Evolutionary conservation across 345 rosid species (phyloP).

Genomic region (Litchi chinensis): DNA sequence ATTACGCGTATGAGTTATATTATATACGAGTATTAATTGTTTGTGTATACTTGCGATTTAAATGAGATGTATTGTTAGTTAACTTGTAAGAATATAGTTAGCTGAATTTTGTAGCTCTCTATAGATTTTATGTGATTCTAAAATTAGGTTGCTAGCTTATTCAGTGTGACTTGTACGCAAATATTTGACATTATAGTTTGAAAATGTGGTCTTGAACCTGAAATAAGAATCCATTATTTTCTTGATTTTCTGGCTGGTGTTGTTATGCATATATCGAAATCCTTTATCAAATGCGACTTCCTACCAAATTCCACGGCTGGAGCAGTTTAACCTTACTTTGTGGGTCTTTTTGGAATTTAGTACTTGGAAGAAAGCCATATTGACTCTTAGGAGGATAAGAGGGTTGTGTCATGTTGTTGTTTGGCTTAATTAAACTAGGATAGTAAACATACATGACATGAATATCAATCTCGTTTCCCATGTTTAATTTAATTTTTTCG

Average conservation of each 20-base stretch:
- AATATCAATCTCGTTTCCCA: constrained; percentile 30
- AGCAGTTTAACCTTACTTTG: constrained; percentile 38
- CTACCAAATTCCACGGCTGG: constrained; percentile 20
- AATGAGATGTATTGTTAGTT: neutral
- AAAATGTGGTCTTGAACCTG: neutral
- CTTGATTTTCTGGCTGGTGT: neutral
- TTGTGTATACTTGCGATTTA: neutral
- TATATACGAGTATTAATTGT: too few species aligned
- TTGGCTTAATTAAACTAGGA: constrained; percentile 25
- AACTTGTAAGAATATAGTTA: neutral
- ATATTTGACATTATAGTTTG: neutral
- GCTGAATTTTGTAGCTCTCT: neutral
- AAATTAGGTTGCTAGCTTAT: constrained; percentile 16
- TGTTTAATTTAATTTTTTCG: constrained; percentile 15
- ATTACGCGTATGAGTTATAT: neutral
- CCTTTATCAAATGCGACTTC: neutral
- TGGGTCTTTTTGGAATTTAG: constrained; percentile 28
- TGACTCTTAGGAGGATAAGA: constrained; percentile 23
- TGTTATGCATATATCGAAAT: neutral
- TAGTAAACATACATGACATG: neutral
- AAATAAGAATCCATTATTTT: neutral
- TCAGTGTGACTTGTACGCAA: neutral
- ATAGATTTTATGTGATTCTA: neutral
- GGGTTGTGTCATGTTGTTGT: constrained; percentile 13
- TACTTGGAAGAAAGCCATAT: constrained; percentile 28